These are phyloP conservation scores for Leptodermis oblonga DNA, from an alignment of 257 asterid species.

Conservation along the genomic window DNA sequence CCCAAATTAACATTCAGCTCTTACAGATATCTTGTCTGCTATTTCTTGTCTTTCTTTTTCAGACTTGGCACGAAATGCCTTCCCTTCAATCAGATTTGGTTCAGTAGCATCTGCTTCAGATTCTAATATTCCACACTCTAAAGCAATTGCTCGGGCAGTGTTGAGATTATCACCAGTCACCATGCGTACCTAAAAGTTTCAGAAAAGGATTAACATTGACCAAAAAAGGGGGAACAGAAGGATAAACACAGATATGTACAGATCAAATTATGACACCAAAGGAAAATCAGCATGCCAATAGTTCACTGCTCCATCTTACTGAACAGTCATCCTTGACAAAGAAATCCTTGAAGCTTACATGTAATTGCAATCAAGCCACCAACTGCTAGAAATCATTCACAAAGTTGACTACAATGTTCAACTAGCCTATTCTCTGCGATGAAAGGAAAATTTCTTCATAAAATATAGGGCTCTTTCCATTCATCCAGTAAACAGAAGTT, in stretches of 20 bases:
- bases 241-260: neutral
- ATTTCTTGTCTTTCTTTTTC: slow-evolving; percentile 59
- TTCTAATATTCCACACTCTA: slow-evolving; percentile 84
- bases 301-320: neutral
- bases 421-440: neutral
- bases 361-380: neutral
- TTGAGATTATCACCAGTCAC: slow-evolving; percentile 94
- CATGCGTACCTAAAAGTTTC: slow-evolving; percentile 76
- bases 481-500: neutral
- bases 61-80: slow-evolving; percentile 55
- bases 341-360: neutral
- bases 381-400: neutral
- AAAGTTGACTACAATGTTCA: neutral
- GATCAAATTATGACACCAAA: neutral
- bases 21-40: slow-evolving; percentile 87
- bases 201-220: neutral
- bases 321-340: neutral
- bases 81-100: slow-evolving; percentile 91
- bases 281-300: neutral
- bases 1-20: slow-evolving; percentile 19
- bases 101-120: slow-evolving; percentile 73
- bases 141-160: slow-evolving; percentile 92
- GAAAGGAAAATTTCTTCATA: neutral
- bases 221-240: neutral
- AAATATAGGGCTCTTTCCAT: neutral